A percentile compares a stretch with the other conserved stretches of the same genome.
phyloP scores from a whole-genome alignment of 805 yeast genomes.

The Yarrowia yakushimensis region DNA sequence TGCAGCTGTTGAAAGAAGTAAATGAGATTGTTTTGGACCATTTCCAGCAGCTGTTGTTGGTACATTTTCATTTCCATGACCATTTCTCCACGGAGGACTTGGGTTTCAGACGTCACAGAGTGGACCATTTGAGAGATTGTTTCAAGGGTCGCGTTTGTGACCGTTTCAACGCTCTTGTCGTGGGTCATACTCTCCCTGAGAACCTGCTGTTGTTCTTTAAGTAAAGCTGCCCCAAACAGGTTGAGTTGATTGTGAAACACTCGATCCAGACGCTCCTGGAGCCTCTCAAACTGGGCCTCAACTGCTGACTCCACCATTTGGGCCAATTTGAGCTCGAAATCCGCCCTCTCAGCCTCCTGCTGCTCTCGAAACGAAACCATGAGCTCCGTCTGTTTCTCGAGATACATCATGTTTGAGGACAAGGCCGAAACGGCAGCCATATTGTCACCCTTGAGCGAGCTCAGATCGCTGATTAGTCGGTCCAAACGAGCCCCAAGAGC shows the following conservation, averaged over 20 bases:
- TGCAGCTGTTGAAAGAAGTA: not conserved
- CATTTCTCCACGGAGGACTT: slow-evolving; percentile 4
- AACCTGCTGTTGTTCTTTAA: not conserved
- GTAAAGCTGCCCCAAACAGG: not conserved
- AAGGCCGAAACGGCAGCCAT: not conserved
- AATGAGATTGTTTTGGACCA: not conserved
- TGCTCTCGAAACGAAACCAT: slow-evolving; percentile 5
- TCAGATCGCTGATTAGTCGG: not conserved
- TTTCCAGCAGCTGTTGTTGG: slow-evolving; percentile 7
- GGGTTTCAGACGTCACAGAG: slow-evolving; percentile 27
- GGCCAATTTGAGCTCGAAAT: not conserved
- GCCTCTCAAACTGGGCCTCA: not conserved
- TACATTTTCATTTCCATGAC: slow-evolving; percentile 12
- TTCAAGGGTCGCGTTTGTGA: no score
- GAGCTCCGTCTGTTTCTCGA: slow-evolving; percentile 12
- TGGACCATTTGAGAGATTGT: slow-evolving; percentile 1
- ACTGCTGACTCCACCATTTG: not conserved
- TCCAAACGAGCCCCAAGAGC: not conserved
- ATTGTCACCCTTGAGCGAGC: slow-evolving; percentile 9
- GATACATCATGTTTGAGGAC: slow-evolving; percentile 10
- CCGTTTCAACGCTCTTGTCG: no score
- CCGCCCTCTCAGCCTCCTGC: not conserved
- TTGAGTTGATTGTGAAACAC: not conserved
- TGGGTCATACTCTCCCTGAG: not conserved
- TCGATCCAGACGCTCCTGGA: not conserved